These are phyloP conservation scores for Stemphylium lycopersici DNA, from an alignment of 2,329 filamentous ascomycete genomes.

Conservation along the genomic window DNA sequence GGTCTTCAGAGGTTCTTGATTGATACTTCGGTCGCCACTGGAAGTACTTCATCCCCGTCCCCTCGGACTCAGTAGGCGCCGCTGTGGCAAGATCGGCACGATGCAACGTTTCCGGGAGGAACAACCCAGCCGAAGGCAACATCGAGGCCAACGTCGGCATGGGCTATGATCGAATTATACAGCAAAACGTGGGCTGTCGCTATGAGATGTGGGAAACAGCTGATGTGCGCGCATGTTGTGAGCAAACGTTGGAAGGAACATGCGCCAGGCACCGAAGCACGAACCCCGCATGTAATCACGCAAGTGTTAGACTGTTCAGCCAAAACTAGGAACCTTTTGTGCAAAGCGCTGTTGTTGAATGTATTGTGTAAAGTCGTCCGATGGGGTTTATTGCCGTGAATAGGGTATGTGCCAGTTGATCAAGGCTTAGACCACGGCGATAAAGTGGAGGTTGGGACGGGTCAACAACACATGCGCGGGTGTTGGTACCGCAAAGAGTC, in stretches of 20 bases:
- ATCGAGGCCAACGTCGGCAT: conserved; percentile 8
- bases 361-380: not conserved
- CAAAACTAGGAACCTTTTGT: not conserved
- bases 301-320: not conserved
- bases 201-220: not conserved
- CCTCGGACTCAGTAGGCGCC: conserved; percentile 6
- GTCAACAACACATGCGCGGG: not conserved
- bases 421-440: not conserved
- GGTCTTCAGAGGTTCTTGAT: conserved; percentile 9
- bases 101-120: conserved; percentile 28
- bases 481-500: not conserved
- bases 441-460: not conserved
- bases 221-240: not conserved
- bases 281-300: not conserved
- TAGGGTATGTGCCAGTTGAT: not conserved
- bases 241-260: not conserved
- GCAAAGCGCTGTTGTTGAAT: not conserved
- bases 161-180: not conserved
- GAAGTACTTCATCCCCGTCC: conserved; percentile 17
- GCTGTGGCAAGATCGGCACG: not conserved
- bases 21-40: conserved; percentile 18
- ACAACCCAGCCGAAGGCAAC: conserved; percentile 24
- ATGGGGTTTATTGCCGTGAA: not conserved
- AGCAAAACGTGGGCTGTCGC: not conserved
- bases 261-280: not conserved